Evolutionary conservation across 2,329 filamentous ascomycete genomes (phyloP).

Genomic region (Apiospora aurea): DNA sequence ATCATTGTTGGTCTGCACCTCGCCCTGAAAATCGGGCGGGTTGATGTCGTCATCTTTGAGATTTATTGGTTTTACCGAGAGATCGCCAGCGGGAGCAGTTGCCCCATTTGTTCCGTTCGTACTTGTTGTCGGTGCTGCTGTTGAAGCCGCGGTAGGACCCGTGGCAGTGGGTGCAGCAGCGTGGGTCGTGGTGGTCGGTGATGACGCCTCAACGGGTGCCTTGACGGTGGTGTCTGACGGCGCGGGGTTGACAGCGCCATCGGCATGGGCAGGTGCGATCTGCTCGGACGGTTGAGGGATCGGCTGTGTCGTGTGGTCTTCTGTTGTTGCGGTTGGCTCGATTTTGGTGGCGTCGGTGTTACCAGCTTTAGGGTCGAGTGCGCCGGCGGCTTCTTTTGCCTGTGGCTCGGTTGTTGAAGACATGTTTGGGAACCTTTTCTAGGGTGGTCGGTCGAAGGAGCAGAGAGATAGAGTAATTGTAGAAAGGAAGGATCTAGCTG

Average conservation of each 20-base stretch:
- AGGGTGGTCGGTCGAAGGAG: background rate
- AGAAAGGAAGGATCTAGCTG: background rate
- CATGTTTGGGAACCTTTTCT: conserved; percentile 1
- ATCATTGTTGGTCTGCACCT: conserved; percentile 62
- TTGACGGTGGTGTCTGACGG: background rate
- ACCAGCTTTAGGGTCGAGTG: background rate
- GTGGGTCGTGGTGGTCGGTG: conserved; percentile 5
- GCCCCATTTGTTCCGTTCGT: conserved; percentile 8
- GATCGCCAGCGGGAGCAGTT: background rate
- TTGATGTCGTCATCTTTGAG: conserved; percentile 45
- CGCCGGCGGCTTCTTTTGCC: background rate
- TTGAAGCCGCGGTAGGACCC: background rate
- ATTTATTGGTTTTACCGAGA: background rate
- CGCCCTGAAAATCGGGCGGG: conserved; percentile 62
- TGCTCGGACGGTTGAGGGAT: background rate
- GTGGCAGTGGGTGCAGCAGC: background rate
- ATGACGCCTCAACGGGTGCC: background rate
- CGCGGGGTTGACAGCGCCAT: background rate
- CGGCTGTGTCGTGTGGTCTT: background rate
- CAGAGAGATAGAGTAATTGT: background rate
- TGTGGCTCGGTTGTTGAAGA: conserved; percentile 14
- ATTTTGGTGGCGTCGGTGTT: background rate
- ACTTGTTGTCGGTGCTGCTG: background rate
- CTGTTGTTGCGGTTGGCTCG: background rate
- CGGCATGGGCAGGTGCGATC: background rate